Conservation (phyloP, 2,329 filamentous ascomycete species). For the Tolypocladium tundrense region DNA sequence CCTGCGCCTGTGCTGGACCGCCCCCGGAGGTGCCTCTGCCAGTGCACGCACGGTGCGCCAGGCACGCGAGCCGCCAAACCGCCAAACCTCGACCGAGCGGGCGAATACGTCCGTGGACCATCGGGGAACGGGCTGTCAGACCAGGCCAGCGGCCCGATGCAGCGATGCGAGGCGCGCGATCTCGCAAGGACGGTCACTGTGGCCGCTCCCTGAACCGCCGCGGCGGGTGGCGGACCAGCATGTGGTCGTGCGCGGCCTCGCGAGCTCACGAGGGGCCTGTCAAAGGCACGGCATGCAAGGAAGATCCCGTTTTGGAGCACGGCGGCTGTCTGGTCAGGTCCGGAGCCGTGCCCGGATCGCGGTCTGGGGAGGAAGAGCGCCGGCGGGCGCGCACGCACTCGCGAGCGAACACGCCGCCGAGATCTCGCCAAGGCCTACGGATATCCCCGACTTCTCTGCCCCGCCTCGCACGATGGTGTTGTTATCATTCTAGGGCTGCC, state of each 20-base stretch:
- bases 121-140: not conserved
- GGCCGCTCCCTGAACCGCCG: not conserved
- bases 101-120: too few species aligned
- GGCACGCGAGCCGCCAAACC: too few species aligned
- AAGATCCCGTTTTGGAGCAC: not conserved
- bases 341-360: not conserved
- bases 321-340: not conserved
- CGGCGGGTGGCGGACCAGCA: not conserved
- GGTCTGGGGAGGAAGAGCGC: not conserved
- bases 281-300: constrained; percentile 1
- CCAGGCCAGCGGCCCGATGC: not conserved
- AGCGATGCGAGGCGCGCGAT: not conserved
- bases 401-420: not conserved
- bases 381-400: not conserved
- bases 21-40: not conserved
- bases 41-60: not conserved
- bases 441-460: not conserved
- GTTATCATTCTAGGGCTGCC: not conserved
- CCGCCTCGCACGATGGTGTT: not conserved
- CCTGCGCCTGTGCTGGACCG: not conserved
- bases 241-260: not conserved
- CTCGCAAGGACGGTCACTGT: not conserved
- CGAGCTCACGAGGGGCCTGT: not conserved
- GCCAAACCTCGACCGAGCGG: too few species aligned
- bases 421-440: not conserved